These are phyloP conservation scores for Rhodotorula kratochvilovae DNA, from an alignment of 768 basidiomycete species.

Conservation along the genomic window DNA sequence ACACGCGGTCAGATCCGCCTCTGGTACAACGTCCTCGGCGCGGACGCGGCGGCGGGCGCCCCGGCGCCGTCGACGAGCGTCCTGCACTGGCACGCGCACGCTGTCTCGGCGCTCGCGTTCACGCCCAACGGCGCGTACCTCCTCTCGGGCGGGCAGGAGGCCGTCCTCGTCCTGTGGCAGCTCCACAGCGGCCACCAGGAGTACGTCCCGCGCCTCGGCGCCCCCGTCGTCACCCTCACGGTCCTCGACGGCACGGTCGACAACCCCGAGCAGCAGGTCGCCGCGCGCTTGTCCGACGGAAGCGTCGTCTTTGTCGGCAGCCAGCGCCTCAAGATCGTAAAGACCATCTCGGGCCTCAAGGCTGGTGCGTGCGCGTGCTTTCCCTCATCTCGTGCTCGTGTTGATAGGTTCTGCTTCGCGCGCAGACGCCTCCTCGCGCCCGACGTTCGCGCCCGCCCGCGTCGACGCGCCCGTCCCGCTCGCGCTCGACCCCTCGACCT, in stretches of 20 bases:
- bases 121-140: slow-evolving; percentile 87
- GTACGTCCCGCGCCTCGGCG: slow-evolving; percentile 86
- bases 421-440: slow-evolving; percentile 45
- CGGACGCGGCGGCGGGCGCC: not conserved
- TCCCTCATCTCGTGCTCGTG: not conserved
- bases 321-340: slow-evolving; percentile 64
- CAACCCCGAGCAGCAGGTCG: slow-evolving; percentile 72
- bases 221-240: slow-evolving; percentile 70
- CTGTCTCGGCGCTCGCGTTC: slow-evolving; percentile 79
- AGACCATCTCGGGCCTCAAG: slow-evolving; percentile 71
- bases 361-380: slow-evolving; percentile 55
- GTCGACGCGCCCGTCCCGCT: slow-evolving; percentile 56
- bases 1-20: slow-evolving; percentile 73
- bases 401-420: not conserved
- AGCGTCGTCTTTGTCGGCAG: slow-evolving; percentile 70
- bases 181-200: slow-evolving; percentile 80
- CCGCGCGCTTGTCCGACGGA: slow-evolving; percentile 75
- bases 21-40: slow-evolving; percentile 77
- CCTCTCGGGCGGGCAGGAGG: slow-evolving; percentile 89
- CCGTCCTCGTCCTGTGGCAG: slow-evolving; percentile 96
- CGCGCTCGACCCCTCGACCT: slow-evolving; percentile 65
- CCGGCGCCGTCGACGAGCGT: slow-evolving; percentile 70
- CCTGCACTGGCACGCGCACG: slow-evolving; percentile 95
- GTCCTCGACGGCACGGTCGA: slow-evolving; percentile 48
- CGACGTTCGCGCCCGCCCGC: slow-evolving; percentile 36